phyloP scores from a whole-genome alignment of 352 stramenopile species.

The Blastocystis sp. region DNA sequence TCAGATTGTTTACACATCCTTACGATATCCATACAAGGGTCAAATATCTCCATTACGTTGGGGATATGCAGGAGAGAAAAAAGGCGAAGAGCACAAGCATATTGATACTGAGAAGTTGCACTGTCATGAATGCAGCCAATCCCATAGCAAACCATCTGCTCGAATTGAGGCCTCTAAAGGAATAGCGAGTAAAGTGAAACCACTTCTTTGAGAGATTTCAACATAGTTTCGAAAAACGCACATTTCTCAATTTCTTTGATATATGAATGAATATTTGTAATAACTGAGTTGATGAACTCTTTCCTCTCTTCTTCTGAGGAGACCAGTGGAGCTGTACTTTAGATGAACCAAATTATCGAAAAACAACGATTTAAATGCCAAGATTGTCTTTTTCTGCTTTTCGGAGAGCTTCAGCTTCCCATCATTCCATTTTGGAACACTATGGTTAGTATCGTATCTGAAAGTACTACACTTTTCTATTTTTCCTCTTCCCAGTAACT shows the following conservation, averaged over 20 bases:
- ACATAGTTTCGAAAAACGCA: not conserved
- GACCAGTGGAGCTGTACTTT: not conserved
- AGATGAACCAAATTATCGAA: not conserved
- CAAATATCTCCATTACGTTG: not conserved
- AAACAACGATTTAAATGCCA: not conserved
- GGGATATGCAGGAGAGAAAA: not conserved
- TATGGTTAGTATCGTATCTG: not conserved
- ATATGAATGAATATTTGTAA: not conserved
- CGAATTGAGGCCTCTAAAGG: not conserved
- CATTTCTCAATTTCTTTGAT: not conserved
- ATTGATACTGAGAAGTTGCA: not conserved
- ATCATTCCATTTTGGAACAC: conserved; percentile 14
- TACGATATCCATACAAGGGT: not conserved
- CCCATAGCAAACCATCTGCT: not conserved
- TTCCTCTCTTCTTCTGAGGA: not conserved
- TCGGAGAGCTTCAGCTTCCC: not conserved
- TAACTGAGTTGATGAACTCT: not conserved
- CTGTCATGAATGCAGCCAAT: not conserved
- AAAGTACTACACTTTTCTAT: not conserved
- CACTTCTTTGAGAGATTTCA: not conserved
- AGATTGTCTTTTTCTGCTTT: not conserved
- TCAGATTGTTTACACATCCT: not conserved
- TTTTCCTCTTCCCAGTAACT: conserved; percentile 3
- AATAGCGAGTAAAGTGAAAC: not conserved
- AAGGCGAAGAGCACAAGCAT: not conserved